Evolutionary conservation across 495 filamentous ascomycete genomes (phyloP), one percentile per base, ranked within the genome.

Genomic region (Penicilliopsis zonata): DNA sequence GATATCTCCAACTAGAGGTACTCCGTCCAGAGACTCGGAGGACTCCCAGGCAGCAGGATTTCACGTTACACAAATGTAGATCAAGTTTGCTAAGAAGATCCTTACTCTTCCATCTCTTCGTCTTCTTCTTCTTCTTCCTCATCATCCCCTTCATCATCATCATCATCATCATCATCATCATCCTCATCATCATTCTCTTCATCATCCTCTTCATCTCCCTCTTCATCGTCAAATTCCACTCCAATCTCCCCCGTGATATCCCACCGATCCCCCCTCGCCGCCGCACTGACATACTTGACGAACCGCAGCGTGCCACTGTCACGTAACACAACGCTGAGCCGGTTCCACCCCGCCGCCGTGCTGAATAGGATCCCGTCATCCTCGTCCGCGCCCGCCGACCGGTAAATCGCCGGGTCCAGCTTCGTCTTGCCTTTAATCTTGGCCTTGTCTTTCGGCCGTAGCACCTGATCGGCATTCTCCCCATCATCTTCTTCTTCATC

Each of bases 341-440:
- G 78, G 55, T 95, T 95, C 87, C 88, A 98, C 7, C 75, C 64
- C 0, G 86, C 81, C 1, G 83, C 78, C 52, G 82, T 84, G 49
- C 76, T 83, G 63, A 96, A 93, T 9, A 96, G 68, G 34, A 95
- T 81, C 13, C 83, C 85, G 46, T 93, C 87, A 34, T 94, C 88
- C 24, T 88, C 86, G n/a, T 74, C 74, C 2, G 67, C 76, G 17
- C 67, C 74, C 2, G 62, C 63, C 7, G 76, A 69, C 47, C 78
- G 76, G 61, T 98, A 98, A 31, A 95, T 70, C 4, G 90, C 90
- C 2, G 86, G 84, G 46, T 87, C 83, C 13, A 56, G 42, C 37
- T 61, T 63, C 29, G 42, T 28, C 31, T 53, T 52, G n/a, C n/a
- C n/a, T n/a, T n/a, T n/a, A n/a, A n/a, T n/a, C n/a, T n/a, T n/a